phyloP scores from a whole-genome alignment of 1,139 yeast species.

The Nadsonia starkeyi-henricii region DNA sequence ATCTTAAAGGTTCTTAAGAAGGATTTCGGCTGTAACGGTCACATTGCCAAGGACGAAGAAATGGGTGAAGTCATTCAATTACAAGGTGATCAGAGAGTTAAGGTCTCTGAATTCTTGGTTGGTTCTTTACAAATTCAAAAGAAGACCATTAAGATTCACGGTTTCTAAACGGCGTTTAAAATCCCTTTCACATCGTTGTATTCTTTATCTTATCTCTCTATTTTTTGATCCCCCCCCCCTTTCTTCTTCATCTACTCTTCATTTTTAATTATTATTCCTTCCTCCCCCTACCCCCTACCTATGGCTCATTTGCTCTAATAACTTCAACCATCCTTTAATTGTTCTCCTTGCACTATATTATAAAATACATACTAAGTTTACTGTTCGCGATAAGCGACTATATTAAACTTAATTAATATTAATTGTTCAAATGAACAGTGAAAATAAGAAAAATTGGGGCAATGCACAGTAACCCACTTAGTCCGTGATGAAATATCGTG shows the following conservation, averaged over 20 bases:
- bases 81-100: conserved; percentile 98
- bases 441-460: no score
- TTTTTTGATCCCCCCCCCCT: not conserved
- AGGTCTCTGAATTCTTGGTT: conserved; percentile 87
- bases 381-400: no score
- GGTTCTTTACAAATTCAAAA: conserved; percentile 79
- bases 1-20: conserved; percentile 88
- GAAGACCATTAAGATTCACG: conserved; percentile 96
- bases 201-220: not conserved
- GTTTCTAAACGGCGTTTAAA: conserved; percentile 43
- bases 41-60: conserved; percentile 91
- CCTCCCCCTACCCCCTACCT: not conserved
- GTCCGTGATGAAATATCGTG: no score
- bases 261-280: not conserved
- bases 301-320: no score
- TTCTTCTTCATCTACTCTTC: not conserved
- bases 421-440: no score
- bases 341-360: no score
- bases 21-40: conserved; percentile 98
- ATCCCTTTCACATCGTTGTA: not conserved
- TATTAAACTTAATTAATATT: no score
- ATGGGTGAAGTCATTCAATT: conserved; percentile 94
- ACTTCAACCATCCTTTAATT: no score
- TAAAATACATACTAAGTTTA: no score
- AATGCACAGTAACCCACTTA: no score